Evolutionary conservation across 2,329 filamentous ascomycete species (phyloP).

Genomic region (Phialocephala sp.): DNA sequence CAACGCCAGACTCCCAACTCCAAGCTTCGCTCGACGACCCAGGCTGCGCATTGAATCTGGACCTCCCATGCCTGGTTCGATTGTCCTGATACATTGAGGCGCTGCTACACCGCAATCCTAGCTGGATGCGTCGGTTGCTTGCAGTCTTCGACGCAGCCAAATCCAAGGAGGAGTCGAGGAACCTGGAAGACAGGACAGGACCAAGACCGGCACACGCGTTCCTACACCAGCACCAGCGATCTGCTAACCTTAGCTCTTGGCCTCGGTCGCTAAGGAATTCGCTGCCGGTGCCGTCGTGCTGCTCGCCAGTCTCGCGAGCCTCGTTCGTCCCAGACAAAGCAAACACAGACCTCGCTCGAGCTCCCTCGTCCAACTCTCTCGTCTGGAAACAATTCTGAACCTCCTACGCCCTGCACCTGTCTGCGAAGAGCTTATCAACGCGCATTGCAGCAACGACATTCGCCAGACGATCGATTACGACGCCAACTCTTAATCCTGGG

Average conservation of each 20-base stretch:
- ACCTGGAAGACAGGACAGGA: neutral
- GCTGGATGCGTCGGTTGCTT: neutral
- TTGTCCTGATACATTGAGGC: too few species aligned
- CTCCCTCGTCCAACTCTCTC: slow-evolving; percentile 3
- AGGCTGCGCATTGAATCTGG: slow-evolving; percentile 1
- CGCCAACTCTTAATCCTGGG: slow-evolving; percentile 25
- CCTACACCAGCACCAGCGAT: slow-evolving; percentile 11
- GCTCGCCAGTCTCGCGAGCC: neutral
- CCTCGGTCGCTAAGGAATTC: slow-evolving; percentile 33
- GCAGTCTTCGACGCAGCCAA: too few species aligned
- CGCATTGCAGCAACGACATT: slow-evolving; percentile 1
- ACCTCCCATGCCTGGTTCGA: neutral
- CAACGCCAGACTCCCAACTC: neutral
- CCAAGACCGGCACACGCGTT: slow-evolving; percentile 9
- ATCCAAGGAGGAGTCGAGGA: too few species aligned
- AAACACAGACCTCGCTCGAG: slow-evolving; percentile 21
- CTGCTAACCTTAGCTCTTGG: slow-evolving; percentile 7
- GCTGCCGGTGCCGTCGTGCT: neutral
- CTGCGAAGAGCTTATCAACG: slow-evolving; percentile 12
- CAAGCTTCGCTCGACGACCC: neutral
- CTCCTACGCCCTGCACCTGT: neutral
- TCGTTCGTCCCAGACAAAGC: slow-evolving; percentile 14
- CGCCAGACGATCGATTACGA: slow-evolving; percentile 14
- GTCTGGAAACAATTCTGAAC: slow-evolving; percentile 16
- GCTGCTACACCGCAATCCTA: neutral